Conservation (phyloP, 768 basidiomycete species). For the Psilocybe sp. region DNA sequence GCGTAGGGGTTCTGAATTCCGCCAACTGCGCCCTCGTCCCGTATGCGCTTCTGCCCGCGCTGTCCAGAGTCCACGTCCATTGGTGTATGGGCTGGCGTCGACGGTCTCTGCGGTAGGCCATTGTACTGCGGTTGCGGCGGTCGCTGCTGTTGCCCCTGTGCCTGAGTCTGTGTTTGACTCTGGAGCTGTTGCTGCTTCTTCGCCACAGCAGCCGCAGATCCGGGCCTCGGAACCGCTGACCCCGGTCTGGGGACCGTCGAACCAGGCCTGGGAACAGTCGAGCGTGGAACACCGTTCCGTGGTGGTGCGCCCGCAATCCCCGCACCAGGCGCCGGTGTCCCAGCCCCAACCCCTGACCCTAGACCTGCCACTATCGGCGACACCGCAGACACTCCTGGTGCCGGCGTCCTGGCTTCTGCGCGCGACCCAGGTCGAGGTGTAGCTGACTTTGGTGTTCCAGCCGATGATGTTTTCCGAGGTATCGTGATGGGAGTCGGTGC, state of each 20-base stretch:
- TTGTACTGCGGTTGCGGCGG: constrained; percentile 8
- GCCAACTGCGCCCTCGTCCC: constrained; percentile 25
- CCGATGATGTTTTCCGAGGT: too few species aligned
- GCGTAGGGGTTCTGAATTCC: too few species aligned
- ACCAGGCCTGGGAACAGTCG: constrained; percentile 23
- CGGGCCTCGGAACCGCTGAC: constrained; percentile 26
- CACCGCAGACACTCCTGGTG: too few species aligned
- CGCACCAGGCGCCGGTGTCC: constrained; percentile 25
- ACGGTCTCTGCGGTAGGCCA: constrained; percentile 15
- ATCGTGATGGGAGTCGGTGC: too few species aligned
- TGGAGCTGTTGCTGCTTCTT: neutral
- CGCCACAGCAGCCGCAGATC: constrained; percentile 20
- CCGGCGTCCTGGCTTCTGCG: too few species aligned
- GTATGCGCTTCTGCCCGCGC: constrained; percentile 41
- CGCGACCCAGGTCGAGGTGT: too few species aligned
- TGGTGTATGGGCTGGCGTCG: constrained; percentile 26
- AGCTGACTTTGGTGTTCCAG: too few species aligned
- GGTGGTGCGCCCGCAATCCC: constrained; percentile 3
- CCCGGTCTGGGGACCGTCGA: constrained; percentile 27
- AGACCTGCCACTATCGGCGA: too few species aligned
- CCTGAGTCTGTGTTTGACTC: too few species aligned
- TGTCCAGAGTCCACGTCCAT: constrained; percentile 29
- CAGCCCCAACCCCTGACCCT: neutral
- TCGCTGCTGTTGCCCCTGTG: neutral
- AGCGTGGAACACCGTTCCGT: constrained; percentile 5